Evolutionary conservation across 768 basidiomycete species (phyloP).

Genomic region (Russula compacta): DNA sequence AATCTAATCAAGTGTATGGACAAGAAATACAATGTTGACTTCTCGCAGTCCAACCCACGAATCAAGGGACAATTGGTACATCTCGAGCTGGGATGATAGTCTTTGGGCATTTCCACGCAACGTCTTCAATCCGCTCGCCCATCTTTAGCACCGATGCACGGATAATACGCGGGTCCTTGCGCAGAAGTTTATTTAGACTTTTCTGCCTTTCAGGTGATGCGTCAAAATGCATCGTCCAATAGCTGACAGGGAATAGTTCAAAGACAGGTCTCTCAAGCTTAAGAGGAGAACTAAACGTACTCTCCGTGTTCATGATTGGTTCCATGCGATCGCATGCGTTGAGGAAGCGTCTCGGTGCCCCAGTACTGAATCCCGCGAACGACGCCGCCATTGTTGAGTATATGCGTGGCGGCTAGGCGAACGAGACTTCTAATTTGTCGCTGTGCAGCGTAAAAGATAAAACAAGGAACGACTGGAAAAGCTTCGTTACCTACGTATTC

Average conservation of each 20-base stretch:
- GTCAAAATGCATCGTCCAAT: conserved; percentile 90
- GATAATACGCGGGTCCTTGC: conserved; percentile 73
- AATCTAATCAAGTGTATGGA: not conserved
- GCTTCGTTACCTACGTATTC: conserved; percentile 49
- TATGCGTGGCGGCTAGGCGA: conserved; percentile 55
- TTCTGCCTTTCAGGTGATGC: conserved; percentile 63
- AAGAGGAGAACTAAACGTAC: conserved; percentile 40
- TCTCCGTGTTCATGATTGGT: conserved; percentile 56
- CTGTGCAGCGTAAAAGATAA: conserved; percentile 31
- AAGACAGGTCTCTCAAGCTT: not conserved
- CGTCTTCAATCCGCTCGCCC: conserved; percentile 62
- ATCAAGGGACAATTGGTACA: conserved; percentile 8
- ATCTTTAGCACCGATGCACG: conserved; percentile 75
- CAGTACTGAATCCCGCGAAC: conserved; percentile 70
- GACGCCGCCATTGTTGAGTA: conserved; percentile 70
- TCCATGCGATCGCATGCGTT: conserved; percentile 60
- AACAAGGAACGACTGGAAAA: not conserved
- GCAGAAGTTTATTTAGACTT: conserved; percentile 56
- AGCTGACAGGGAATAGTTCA: conserved; percentile 37
- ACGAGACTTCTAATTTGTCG: conserved; percentile 69
- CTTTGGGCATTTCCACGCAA: conserved; percentile 45
- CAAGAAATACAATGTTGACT: not conserved
- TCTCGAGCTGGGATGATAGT: conserved; percentile 23
- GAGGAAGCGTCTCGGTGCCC: conserved; percentile 67
- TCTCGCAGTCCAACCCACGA: not conserved